Evolutionary conservation across 2,329 filamentous ascomycete species (phyloP).

Genomic region (Hymenoscyphus scutula): DNA sequence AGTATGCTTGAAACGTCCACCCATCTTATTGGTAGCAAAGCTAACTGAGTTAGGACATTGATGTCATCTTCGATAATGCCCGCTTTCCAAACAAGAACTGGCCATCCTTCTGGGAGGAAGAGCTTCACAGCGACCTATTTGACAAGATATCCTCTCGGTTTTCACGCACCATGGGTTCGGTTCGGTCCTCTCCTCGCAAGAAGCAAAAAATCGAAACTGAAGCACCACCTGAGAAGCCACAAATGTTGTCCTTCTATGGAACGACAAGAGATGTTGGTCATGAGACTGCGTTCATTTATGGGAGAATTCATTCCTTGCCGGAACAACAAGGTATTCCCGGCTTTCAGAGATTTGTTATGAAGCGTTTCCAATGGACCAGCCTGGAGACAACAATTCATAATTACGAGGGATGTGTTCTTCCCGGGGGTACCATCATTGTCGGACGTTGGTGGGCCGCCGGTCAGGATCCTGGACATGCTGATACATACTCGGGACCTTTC

Average conservation of each 20-base stretch:
- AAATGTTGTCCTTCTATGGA: constrained; percentile 33
- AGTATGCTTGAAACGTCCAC: constrained; percentile 16
- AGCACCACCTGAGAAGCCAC: constrained; percentile 7
- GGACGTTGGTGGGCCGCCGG: constrained; percentile 47
- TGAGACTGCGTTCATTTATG: constrained; percentile 35
- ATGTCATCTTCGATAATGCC: constrained; percentile 30
- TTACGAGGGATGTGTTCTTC: constrained; percentile 48
- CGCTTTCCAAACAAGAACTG: constrained; percentile 22
- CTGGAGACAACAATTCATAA: background rate
- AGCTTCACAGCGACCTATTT: constrained; percentile 29
- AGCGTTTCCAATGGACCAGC: constrained; percentile 43
- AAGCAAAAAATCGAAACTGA: constrained; percentile 3
- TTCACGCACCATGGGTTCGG: background rate
- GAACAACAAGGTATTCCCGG: constrained; percentile 48
- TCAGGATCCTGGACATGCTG: constrained; percentile 11
- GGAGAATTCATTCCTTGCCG: constrained; percentile 50
- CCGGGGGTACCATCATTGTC: constrained; percentile 46
- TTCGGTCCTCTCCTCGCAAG: constrained; percentile 12
- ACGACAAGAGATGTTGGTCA: constrained; percentile 39
- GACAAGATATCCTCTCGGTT: background rate
- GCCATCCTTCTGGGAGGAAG: constrained; percentile 26
- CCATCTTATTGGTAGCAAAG: background rate
- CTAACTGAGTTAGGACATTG: constrained; percentile 27
- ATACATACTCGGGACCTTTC: constrained; percentile 35
- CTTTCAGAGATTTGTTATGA: constrained; percentile 53